These are phyloP conservation scores for Colletotrichum brevisporum DNA, from an alignment of 2,329 filamentous ascomycete genomes.

Conservation along the genomic window DNA sequence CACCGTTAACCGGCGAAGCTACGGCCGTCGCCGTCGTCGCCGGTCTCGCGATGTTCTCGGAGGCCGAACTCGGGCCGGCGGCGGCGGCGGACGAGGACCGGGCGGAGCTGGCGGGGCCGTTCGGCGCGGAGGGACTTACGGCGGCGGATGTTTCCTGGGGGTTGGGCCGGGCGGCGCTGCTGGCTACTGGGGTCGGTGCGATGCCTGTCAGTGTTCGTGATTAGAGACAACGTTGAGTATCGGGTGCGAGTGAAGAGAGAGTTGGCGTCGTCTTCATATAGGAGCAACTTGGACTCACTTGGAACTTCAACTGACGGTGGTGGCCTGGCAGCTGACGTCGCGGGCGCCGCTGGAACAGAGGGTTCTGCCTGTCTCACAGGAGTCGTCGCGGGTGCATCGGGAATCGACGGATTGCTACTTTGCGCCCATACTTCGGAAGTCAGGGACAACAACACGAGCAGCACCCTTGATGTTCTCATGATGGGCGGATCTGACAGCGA, in stretches of 20 bases:
- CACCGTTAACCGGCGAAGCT: too few relatives aligned
- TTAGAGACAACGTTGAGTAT: background rate
- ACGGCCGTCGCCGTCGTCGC: background rate
- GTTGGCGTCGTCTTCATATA: too few relatives aligned
- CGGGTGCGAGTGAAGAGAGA: background rate
- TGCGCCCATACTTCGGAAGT: slow-evolving; percentile 10
- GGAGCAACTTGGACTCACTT: background rate
- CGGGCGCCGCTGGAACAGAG: background rate
- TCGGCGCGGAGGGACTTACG: slow-evolving; percentile 13
- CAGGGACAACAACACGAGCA: slow-evolving; percentile 3
- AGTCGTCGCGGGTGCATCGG: background rate
- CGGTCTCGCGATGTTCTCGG: background rate
- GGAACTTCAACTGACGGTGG: background rate
- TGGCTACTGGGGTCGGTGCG: background rate
- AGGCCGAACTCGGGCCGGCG: background rate
- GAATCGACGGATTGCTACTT: background rate
- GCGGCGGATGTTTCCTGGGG: slow-evolving; percentile 1
- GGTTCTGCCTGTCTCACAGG: background rate
- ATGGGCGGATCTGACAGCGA: background rate
- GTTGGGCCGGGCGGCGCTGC: background rate
- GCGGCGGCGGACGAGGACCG: background rate
- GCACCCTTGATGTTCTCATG: slow-evolving; percentile 6
- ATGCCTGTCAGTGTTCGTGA: background rate
- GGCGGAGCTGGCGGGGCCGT: background rate
- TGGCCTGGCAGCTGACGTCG: background rate